Base-by-base conservation (phyloP, 129 eudicot genomes). In the Chrysanthemum makinoi region DNA sequence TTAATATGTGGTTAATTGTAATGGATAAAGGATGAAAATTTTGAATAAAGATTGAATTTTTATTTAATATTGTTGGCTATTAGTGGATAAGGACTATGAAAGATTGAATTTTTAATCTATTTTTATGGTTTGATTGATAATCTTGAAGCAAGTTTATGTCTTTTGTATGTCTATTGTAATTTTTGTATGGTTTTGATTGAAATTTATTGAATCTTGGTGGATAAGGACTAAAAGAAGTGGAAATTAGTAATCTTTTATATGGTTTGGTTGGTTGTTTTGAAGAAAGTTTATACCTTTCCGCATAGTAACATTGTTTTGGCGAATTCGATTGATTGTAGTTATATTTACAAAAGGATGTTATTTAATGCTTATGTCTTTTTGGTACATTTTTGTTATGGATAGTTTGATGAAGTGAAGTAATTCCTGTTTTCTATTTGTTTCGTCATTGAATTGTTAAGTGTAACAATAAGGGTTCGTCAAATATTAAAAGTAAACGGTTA, bases 31-130 rank as follows among this genome's bases (percentile, higher is more conserved):
- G 58, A 14, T 39, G 14, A 2, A 12, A 43, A 39, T 39, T 19
- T 66, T 15, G 17, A 57, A 44, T 46, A 8, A 56, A 68, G 62
- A 5, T 28, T 5, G 1, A 3, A 7, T 10, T 62, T 70, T 74
- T 30, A n/a, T 52, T 64, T 13, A 43, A 64, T 64, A 2, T 4
- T 44, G n/a, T 43, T 66, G 47, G 24, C 60, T 55, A 26, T 56
- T 46, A 3, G 67, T 55, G 51, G 60, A n/a, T 55, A 66, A n/a
- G 66, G 60, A 74, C 19, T 66, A 46, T 44, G 7, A 5, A 65
- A 22, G 53, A 4, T 13, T 8, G 55, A 55, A 43, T 53, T 6
- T n/a, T 1, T 15, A 43, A 66, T 77, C 70, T 69, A 19, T 68
- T 17, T 26, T 62, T 7, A 11, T 46, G 18, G 55, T 69, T 20